Base-by-base conservation (phyloP, 2,329 filamentous ascomycete genomes). In the Colletotrichum tanaceti region DNA sequence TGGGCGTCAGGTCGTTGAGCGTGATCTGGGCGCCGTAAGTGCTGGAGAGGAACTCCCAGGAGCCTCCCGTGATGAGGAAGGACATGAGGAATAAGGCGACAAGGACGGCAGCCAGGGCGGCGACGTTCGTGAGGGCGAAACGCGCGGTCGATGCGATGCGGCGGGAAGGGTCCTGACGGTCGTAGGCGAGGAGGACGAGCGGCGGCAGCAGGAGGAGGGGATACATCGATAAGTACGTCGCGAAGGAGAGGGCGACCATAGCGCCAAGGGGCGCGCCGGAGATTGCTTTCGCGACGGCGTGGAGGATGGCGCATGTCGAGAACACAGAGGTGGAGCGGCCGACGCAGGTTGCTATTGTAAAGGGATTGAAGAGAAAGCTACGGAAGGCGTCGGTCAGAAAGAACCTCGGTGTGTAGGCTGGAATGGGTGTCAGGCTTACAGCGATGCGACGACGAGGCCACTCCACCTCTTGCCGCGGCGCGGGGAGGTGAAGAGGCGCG, bases 11-110 rank as follows among this genome's bases (percentile, higher is more conserved):
- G 77, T 99, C 96, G 10, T 94, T 93, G 3, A 99, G 87, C 1
- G 96, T 89, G 44, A 99, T 86, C 74, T 97, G 94, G 54, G 97
- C 93, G 73, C 95, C 94, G 79, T 99, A 99, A 0, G 96, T 98
- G 22, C 94, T 93, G 9, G 86, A 81, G 22, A 98, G 80, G 75
- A 98, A 99, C 71, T 94, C 90, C 92, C 93, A 97, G 2, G 94
- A 97, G 70, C 89, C 85, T 39, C 86, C 90, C 1, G 92, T 93
- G 47, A 97, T 82, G 39, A 91, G 76, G 72, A 86, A 91, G 0
- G 94, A 98, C 73, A 93, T 85, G 58, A 82, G 82, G 20, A 98
- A 84, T 16, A 98, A 83, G 1, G 85, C 80, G 22, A 82, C 83
- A n/a, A 91, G 75, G 62, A 87, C 87, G 10, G 77, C 80, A 2